Percentiles rank a stretch among this genome's conserved stretches.
Conservation (phyloP, 176 grass and related monocot genomes). For the Hyparrhenia diplandra region DNA sequence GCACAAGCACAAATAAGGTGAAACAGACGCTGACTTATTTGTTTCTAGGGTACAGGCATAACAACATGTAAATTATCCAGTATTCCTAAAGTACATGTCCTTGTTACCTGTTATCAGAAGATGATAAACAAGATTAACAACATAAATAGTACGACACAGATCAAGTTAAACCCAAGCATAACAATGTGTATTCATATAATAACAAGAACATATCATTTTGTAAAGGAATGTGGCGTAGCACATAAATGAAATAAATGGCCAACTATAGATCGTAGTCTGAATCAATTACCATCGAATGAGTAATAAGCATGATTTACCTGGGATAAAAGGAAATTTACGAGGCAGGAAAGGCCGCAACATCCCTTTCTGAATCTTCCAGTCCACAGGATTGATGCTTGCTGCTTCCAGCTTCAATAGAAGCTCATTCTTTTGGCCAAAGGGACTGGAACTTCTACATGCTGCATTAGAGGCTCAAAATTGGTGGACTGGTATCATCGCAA, state of each 20-base stretch:
- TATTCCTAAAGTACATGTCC: background rate
- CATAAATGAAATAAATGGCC: background rate
- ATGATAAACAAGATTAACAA: background rate
- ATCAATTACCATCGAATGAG: background rate
- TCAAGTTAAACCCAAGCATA: background rate
- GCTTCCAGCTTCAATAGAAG: conserved; percentile 65
- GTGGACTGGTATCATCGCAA: background rate
- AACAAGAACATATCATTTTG: background rate
- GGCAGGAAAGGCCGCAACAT: conserved; percentile 44
- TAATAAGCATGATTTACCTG: conserved; percentile 34
- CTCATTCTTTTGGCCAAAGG: conserved; percentile 55
- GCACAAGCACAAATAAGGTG: background rate
- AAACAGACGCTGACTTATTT: background rate
- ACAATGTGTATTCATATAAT: too few relatives aligned
- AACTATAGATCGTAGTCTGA: background rate
- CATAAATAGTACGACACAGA: background rate
- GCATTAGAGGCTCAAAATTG: background rate
- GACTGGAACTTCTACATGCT: conserved; percentile 61
- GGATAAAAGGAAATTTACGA: conserved; percentile 55
- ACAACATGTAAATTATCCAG: background rate
- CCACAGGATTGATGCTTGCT: conserved; percentile 58
- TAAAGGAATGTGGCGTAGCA: background rate
- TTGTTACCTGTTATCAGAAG: background rate
- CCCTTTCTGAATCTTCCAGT: conserved; percentile 83
- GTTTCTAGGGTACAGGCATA: background rate